Evolutionary conservation across 2,329 filamentous ascomycete species (phyloP), one percentile per base, ranked within the genome.

Genomic region (Arthrinium puccinioides): DNA sequence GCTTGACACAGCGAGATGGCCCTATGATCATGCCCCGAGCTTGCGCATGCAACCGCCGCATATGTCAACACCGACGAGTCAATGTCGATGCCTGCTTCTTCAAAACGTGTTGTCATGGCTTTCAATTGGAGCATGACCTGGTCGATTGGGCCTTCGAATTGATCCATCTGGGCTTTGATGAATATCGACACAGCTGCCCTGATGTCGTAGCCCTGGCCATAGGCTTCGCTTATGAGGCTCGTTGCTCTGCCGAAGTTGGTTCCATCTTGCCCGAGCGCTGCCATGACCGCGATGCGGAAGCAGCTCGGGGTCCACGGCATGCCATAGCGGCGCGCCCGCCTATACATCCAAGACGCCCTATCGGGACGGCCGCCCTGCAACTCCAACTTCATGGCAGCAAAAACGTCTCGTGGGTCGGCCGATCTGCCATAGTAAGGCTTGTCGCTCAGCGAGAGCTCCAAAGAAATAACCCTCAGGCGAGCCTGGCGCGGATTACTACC

Each of bases 261-360:
- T 4, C 49, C 50, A 25, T 60, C 51, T 13, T 49, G 31, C 13
- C 51, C 52, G 35, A 74, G 47, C 11, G 61, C 56, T 2, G 69
- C 67, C 9, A 62, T 46, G 8, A 76, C 63, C 8, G 66, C 70
- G 5, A 74, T 54, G n/a, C 65, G 62, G 11, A 76, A 56, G 37
- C 65, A 70, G 18, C 62, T 57, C 4, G 49, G 47, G 20, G 61
- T 64, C 41, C 58, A 57, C 2, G 54, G 52, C 46, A 69, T 54
- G 14, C 61, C 59, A 5, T 46, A 50, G 9, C 43, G 45, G 2
- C 57, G 30, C 1, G 62, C 62, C 19, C 50, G 50, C 35, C 52
- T 57, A 49, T 72, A 74, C 4, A 65, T 56, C 13, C 44, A 46
- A 36, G 63, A 47, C 0, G 63, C 62, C 10, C 50, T 43, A 5